These are phyloP conservation scores for Emericellopsis atlantica DNA, from an alignment of 2,329 filamentous ascomycete species.

Conservation along the genomic window DNA sequence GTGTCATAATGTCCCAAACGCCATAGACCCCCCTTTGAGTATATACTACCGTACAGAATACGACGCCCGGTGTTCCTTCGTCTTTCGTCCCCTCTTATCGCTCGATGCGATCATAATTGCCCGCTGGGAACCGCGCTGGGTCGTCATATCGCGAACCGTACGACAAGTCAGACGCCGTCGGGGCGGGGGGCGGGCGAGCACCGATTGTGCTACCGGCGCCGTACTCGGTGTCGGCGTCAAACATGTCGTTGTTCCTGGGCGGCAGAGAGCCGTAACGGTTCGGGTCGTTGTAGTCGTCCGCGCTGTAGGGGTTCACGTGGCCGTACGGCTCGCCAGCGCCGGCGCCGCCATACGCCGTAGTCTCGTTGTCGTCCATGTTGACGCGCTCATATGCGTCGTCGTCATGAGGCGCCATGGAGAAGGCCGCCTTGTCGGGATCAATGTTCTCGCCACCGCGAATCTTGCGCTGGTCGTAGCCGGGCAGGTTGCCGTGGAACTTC, in stretches of 20 bases:
- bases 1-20: no score
- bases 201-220: constrained; percentile 9
- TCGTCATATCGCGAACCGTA: constrained; percentile 16
- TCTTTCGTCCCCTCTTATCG: constrained; percentile 1
- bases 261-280: constrained; percentile 25
- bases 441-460: constrained; percentile 35
- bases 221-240: constrained; percentile 40
- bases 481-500: constrained; percentile 47
- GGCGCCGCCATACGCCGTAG: constrained; percentile 15
- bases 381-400: constrained; percentile 54
- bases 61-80: no score
- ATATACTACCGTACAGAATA: not conserved
- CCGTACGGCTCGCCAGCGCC: constrained; percentile 19
- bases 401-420: constrained; percentile 54
- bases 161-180: constrained; percentile 12
- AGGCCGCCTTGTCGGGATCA: constrained; percentile 57
- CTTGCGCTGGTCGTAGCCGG: constrained; percentile 43
- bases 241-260: constrained; percentile 25
- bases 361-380: constrained; percentile 36
- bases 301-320: constrained; percentile 22
- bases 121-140: constrained; percentile 42
- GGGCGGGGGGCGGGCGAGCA: no score
- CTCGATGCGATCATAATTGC: constrained; percentile 38
- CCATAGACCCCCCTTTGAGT: not conserved
- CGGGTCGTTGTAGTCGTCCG: constrained; percentile 24